Evolutionary conservation across 306 rosid genomes (phyloP).

Genomic region (apple (Malus domestica)): DNA sequence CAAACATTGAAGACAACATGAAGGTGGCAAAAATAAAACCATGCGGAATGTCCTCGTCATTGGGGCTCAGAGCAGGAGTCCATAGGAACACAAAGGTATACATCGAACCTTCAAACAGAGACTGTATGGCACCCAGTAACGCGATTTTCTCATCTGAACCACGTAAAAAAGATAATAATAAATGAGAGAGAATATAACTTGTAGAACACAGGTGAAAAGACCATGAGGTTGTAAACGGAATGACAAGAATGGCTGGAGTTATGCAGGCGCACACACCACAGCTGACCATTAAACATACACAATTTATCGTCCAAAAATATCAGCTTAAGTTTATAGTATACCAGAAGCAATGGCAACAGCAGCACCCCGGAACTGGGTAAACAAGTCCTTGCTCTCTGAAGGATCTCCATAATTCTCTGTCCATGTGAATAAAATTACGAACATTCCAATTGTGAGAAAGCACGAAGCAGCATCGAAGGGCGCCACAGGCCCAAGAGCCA

Average conservation of each 20-base stretch:
- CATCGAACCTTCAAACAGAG: constrained; percentile 95
- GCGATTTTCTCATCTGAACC: constrained; percentile 70
- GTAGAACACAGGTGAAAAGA: not conserved
- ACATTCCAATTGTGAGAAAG: constrained; percentile 95
- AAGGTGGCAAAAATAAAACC: constrained; percentile 91
- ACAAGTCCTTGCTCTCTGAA: constrained; percentile 87
- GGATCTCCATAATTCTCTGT: constrained; percentile 87
- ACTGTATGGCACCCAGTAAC: constrained; percentile 82
- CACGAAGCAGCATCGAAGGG: constrained; percentile 98
- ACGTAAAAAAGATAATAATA: not conserved
- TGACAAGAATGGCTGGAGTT: not conserved
- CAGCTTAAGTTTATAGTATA: constrained; percentile 10
- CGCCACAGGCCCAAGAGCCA: constrained; percentile 95
- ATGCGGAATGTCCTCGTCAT: constrained; percentile 86
- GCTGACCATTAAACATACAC: not conserved
- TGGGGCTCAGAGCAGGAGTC: constrained; percentile 97
- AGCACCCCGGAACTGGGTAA: constrained; percentile 90
- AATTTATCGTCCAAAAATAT: not conserved
- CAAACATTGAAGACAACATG: constrained; percentile 94
- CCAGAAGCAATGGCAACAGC: constrained; percentile 99
- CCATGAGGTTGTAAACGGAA: not conserved
- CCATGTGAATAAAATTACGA: constrained; percentile 76
- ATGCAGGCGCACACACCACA: not conserved
- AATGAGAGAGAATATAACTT: not conserved
- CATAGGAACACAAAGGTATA: constrained; percentile 86